Conservation (phyloP, 768 basidiomycete genomes). For the Cystofilobasidium ferigula region DNA sequence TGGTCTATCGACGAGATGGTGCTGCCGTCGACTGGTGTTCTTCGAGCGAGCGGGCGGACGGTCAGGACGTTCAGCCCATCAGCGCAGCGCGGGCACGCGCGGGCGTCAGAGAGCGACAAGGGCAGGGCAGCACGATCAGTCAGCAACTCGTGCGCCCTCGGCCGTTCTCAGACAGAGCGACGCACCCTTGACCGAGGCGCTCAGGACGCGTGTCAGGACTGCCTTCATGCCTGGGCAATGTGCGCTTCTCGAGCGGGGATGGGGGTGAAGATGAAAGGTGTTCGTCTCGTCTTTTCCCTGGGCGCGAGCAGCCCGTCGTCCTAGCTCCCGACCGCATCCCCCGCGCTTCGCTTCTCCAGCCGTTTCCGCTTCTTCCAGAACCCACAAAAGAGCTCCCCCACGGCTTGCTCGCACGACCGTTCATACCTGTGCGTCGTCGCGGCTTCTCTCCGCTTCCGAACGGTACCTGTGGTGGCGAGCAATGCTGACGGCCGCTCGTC, state of each 20-base stretch:
- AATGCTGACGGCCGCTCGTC: conserved; percentile 29
- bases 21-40: conserved; percentile 57
- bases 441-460: too few relatives aligned
- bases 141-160: not conserved
- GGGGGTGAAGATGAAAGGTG: too few relatives aligned
- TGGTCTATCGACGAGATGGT: conserved; percentile 69
- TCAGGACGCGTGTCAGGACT: conserved; percentile 22
- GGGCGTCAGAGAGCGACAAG: not conserved
- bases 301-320: too few relatives aligned
- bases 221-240: conserved; percentile 22
- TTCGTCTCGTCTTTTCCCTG: too few relatives aligned
- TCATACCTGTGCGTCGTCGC: conserved; percentile 28
- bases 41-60: not conserved
- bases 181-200: conserved; percentile 27
- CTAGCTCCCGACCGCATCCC: too few relatives aligned
- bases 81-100: too few relatives aligned
- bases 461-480: conserved; percentile 11
- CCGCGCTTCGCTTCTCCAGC: too few relatives aligned
- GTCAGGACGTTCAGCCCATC: too few relatives aligned
- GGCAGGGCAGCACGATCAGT: conserved; percentile 40
- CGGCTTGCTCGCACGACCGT: not conserved
- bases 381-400: not conserved
- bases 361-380: too few relatives aligned
- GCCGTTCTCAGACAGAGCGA: conserved; percentile 16
- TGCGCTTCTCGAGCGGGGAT: too few relatives aligned